These are phyloP conservation scores for Meripilus lineatus DNA, from an alignment of 1,284 basidiomycete genomes.

Conservation along the genomic window DNA sequence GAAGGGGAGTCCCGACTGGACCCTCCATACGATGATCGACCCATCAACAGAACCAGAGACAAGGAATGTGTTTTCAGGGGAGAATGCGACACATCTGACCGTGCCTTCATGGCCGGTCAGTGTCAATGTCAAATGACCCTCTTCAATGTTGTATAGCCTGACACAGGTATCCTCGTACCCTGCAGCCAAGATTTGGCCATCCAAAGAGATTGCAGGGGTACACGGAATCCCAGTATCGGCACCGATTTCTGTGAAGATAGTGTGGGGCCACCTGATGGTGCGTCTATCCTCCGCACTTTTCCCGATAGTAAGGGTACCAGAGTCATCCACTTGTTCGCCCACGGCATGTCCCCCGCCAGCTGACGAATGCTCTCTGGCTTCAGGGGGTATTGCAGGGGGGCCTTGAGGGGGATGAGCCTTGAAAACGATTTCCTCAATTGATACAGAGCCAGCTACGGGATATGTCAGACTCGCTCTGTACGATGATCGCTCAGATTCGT, in stretches of 20 bases:
- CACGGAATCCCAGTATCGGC: constrained; percentile 1
- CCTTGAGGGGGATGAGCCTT: no score
- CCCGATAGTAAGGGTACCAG: no score
- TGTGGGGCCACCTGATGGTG: constrained; percentile 8
- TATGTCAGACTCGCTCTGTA: no score
- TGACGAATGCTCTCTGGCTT: no score
- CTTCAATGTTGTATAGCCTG: constrained; percentile 17
- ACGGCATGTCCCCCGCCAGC: no score
- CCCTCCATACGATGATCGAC: constrained; percentile 15
- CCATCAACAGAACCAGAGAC: constrained; percentile 16
- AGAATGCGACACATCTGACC: constrained; percentile 13
- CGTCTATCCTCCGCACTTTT: no score
- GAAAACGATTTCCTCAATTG: no score
- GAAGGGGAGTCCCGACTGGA: not conserved
- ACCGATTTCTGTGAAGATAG: constrained; percentile 1
- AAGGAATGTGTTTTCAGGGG: constrained; percentile 15
- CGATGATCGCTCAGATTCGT: no score
- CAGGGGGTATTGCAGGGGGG: no score
- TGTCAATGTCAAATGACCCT: not conserved
- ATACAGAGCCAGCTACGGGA: no score
- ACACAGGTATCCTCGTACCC: constrained; percentile 14
- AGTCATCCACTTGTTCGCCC: no score
- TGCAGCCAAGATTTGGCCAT: constrained; percentile 15
- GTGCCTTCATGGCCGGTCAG: not conserved
- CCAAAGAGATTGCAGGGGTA: constrained; percentile 19